Percentiles rank a stretch among this genome's conserved stretches.
Evolutionary conservation across 1,284 basidiomycete species (phyloP).

Genomic region (Cryptococcus wingfieldii): DNA sequence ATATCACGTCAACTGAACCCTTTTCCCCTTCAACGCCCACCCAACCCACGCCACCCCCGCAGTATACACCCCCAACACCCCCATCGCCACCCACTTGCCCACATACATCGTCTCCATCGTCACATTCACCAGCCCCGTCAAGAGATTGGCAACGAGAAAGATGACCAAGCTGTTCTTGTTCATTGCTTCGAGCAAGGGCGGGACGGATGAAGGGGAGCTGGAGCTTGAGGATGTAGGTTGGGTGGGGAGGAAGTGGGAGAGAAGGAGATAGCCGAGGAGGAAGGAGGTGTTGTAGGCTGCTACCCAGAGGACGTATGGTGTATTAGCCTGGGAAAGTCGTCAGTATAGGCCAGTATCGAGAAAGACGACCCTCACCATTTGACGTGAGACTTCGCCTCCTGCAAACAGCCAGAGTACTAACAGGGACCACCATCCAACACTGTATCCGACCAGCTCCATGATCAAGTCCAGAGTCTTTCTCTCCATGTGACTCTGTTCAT

Average conservation of each 20-base stretch:
- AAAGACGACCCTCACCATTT: conserved; percentile 58
- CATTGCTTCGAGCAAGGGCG: conserved; percentile 68
- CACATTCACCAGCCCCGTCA: conserved; percentile 82
- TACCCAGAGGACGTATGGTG: conserved; percentile 85
- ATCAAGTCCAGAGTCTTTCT: conserved; percentile 61
- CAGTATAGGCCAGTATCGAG: neutral
- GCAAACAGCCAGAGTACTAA: conserved; percentile 51
- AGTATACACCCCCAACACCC: conserved; percentile 64
- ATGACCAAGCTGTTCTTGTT: conserved; percentile 75
- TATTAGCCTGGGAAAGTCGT: conserved; percentile 61
- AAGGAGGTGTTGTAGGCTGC: conserved; percentile 85
- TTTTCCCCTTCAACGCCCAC: conserved; percentile 53
- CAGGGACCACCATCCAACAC: conserved; percentile 70
- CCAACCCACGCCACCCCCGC: conserved; percentile 59
- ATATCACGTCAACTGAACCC: conserved; percentile 18
- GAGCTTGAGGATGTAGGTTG: neutral
- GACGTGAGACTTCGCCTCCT: conserved; percentile 59
- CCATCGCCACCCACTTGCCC: conserved; percentile 57
- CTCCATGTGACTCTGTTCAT: conserved; percentile 47
- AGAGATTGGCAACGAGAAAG: conserved; percentile 81
- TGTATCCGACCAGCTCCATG: conserved; percentile 71
- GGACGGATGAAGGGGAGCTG: conserved; percentile 40
- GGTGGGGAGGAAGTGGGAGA: conserved; percentile 61
- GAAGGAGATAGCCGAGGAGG: conserved; percentile 70
- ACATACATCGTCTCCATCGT: conserved; percentile 78